Percentiles rank a stretch among this genome's conserved stretches.
Evolutionary conservation across 2,329 filamentous ascomycete species (phyloP).

Genomic region (Teratosphaeria gauchensis): DNA sequence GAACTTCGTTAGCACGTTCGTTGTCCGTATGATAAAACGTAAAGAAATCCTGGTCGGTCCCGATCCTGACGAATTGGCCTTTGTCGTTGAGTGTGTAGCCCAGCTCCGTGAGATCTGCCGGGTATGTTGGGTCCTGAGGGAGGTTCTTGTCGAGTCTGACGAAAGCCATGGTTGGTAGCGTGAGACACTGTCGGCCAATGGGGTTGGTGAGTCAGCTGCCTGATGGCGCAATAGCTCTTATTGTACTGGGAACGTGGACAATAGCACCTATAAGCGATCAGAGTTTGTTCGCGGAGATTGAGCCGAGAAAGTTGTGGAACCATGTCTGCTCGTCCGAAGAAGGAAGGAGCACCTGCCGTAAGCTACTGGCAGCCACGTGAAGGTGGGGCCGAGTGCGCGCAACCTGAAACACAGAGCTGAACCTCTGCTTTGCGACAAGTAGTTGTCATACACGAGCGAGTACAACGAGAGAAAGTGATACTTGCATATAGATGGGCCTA

Average conservation of each 20-base stretch:
- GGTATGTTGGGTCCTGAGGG: slow-evolving; percentile 59
- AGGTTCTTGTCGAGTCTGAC: slow-evolving; percentile 58
- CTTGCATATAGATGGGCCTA: background rate
- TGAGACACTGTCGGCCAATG: background rate
- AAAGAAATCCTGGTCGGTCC: slow-evolving; percentile 47
- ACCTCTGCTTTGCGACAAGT: background rate
- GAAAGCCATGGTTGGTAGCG: slow-evolving; percentile 37
- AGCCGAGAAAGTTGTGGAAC: background rate
- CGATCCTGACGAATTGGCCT: slow-evolving; percentile 11
- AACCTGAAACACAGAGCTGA: background rate
- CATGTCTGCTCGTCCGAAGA: background rate
- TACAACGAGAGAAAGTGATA: background rate
- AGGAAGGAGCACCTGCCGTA: background rate
- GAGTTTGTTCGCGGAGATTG: background rate
- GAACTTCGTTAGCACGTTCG: slow-evolving; percentile 65
- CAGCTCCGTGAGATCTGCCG: slow-evolving; percentile 56
- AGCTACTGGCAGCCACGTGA: background rate
- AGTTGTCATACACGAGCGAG: background rate
- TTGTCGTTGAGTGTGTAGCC: slow-evolving; percentile 44
- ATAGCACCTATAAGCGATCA: background rate
- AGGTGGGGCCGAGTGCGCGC: background rate
- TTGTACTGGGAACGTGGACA: background rate
- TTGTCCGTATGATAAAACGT: slow-evolving; percentile 65
- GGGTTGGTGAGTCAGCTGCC: background rate
- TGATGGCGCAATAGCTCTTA: background rate